These are phyloP conservation scores for Elymus sibiricus DNA, from an alignment of 176 grass and related monocot species.

Conservation along the genomic window DNA sequence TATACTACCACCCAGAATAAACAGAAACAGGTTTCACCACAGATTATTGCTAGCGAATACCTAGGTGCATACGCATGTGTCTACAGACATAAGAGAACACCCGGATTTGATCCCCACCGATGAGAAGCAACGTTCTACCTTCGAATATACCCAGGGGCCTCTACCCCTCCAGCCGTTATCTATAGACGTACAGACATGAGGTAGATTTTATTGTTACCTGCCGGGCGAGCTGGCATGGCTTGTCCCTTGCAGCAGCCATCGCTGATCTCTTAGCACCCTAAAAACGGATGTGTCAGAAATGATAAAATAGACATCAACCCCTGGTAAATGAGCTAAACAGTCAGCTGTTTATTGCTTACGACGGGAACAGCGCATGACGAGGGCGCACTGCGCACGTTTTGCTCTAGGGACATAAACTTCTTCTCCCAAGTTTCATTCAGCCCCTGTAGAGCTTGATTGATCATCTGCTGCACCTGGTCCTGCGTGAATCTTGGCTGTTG, in stretches of 20 bases:
- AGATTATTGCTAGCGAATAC: constrained; percentile 1
- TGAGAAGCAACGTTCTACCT: neutral
- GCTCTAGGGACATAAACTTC: constrained; percentile 36
- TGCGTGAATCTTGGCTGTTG: constrained; percentile 30
- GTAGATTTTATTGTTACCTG: constrained; percentile 28
- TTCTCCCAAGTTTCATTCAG: constrained; percentile 48
- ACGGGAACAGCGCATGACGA: neutral
- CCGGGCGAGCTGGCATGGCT: neutral
- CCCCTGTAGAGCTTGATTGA: constrained; percentile 40
- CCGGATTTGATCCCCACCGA: neutral
- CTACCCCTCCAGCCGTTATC: neutral
- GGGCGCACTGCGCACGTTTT: constrained; percentile 20
- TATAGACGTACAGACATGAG: neutral
- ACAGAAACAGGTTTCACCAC: neutral
- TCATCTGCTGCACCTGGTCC: constrained; percentile 50
- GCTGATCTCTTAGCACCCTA: constrained; percentile 7
- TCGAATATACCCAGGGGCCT: neutral
- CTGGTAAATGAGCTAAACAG: neutral
- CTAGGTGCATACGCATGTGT: neutral
- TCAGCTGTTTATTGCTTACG: constrained; percentile 1
- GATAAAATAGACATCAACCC: neutral
- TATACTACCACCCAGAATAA: neutral
- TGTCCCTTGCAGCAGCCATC: neutral
- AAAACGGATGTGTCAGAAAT: neutral
- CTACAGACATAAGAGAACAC: neutral